Percentiles rank a stretch among this genome's conserved stretches.
phyloP scores from a whole-genome alignment of 805 yeast genomes.

The Myxozyma udenii region DNA sequence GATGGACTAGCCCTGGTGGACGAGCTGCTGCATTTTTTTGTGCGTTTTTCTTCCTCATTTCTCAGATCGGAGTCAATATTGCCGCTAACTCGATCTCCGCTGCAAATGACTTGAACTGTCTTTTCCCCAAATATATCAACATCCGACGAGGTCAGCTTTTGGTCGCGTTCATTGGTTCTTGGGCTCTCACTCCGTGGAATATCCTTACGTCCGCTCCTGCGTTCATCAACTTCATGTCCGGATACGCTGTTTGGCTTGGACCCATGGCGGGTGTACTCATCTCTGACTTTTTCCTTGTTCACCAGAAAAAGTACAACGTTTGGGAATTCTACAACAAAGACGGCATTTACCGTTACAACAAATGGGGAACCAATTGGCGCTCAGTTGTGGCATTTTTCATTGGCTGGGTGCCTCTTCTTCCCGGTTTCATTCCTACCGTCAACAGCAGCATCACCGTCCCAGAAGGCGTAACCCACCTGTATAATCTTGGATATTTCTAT shows the following conservation, averaged over 20 bases:
- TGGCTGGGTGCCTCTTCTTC: conserved; percentile 23
- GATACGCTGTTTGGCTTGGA: conserved; percentile 43
- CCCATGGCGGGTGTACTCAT: conserved; percentile 37
- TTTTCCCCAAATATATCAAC: conserved; percentile 47
- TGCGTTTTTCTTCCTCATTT: conserved; percentile 51
- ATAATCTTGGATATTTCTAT: conserved; percentile 30
- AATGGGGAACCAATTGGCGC: conserved; percentile 34
- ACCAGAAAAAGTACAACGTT: conserved; percentile 21
- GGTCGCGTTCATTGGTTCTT: conserved; percentile 38
- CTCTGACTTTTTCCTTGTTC: conserved; percentile 19
- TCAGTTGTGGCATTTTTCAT: conserved; percentile 42
- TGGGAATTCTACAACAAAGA: conserved; percentile 23
- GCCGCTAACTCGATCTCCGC: conserved; percentile 47
- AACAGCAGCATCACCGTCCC: conserved; percentile 7
- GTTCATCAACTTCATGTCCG: conserved; percentile 40
- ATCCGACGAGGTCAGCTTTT: conserved; percentile 48
- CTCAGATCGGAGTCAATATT: conserved; percentile 68
- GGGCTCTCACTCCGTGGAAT: conserved; percentile 44
- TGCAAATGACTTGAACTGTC: conserved; percentile 44
- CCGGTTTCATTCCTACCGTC: conserved; percentile 27
- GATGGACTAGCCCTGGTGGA: conserved; percentile 23
- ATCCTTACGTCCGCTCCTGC: conserved; percentile 40
- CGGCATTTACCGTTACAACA: conserved; percentile 26
- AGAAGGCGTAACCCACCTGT: conserved; percentile 27
- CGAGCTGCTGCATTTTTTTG: conserved; percentile 29